A percentile compares a stretch with the other conserved stretches of the same genome.
Evolutionary conservation across 2,329 filamentous ascomycete genomes (phyloP).

Genomic region (Myriosclerotinia duriaeana): DNA sequence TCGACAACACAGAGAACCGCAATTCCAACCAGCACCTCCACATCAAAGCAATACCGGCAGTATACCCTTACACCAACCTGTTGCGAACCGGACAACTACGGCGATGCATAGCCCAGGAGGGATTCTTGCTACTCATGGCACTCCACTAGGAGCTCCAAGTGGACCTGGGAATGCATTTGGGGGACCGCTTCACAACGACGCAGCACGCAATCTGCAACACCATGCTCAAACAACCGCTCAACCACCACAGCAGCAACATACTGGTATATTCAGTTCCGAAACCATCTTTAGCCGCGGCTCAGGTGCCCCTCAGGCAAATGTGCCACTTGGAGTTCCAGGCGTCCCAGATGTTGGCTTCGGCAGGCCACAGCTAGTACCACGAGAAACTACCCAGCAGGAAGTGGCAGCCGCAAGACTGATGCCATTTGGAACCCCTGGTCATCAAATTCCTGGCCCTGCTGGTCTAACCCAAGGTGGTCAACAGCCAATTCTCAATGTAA

Average conservation of each 20-base stretch:
- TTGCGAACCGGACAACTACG: conserved; percentile 75
- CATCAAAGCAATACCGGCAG: conserved; percentile 87
- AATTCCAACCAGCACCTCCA: conserved; percentile 62
- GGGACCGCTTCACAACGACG: conserved; percentile 54
- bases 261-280: conserved; percentile 53
- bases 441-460: conserved; percentile 43
- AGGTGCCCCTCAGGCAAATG: conserved; percentile 37
- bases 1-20: conserved; percentile 60
- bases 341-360: conserved; percentile 64
- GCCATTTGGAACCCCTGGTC: conserved; percentile 48
- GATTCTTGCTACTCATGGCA: conserved; percentile 72
- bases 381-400: conserved; percentile 44
- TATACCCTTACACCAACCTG: conserved; percentile 90
- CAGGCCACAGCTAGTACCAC: conserved; percentile 44
- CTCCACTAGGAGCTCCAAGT: conserved; percentile 43
- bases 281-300: conserved; percentile 41
- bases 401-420: conserved; percentile 61
- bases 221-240: conserved; percentile 47
- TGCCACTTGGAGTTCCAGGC: conserved; percentile 57
- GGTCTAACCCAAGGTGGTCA: conserved; percentile 69
- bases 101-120: conserved; percentile 92
- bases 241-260: conserved; percentile 51
- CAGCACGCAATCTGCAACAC: conserved; percentile 53
- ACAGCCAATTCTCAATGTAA: conserved; percentile 77
- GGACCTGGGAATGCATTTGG: conserved; percentile 49